Percentiles rank a stretch among this genome's conserved stretches.
phyloP scores from a whole-genome alignment of 768 basidiomycete species.

The Harrya chromipes region DNA sequence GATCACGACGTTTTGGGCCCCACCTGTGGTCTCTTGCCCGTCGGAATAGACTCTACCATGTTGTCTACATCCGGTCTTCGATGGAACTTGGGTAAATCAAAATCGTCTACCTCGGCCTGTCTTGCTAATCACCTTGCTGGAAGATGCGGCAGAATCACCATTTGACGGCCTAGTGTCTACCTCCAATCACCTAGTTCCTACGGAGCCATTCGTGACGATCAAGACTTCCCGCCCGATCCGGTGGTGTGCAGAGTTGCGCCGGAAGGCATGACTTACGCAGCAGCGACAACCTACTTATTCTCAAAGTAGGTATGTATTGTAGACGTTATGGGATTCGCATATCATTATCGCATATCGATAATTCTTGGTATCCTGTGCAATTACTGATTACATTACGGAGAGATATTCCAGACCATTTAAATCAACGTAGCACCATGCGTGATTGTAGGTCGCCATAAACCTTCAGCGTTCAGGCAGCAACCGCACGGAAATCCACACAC shows the following conservation, averaged over 20 bases:
- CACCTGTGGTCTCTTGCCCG: constrained; percentile 93
- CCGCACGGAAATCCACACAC: no score
- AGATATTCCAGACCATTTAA: no score
- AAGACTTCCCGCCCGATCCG: constrained; percentile 81
- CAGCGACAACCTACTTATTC: no score
- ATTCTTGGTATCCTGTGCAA: no score
- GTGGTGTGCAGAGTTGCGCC: constrained; percentile 81
- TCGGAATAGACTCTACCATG: constrained; percentile 73
- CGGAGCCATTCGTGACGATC: constrained; percentile 61
- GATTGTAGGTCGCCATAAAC: no score
- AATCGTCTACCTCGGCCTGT: background rate
- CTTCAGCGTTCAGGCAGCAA: no score
- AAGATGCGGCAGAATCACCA: constrained; percentile 65
- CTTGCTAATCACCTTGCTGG: constrained; percentile 4
- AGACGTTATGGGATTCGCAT: background rate
- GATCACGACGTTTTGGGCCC: constrained; percentile 73
- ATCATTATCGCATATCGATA: constrained; percentile 8
- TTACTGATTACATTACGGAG: no score
- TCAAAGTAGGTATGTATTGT: no score
- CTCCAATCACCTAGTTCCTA: constrained; percentile 84
- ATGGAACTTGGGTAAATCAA: constrained; percentile 80
- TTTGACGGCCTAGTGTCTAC: constrained; percentile 88
- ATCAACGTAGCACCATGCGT: no score
- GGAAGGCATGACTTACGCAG: background rate
- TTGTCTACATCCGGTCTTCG: constrained; percentile 81